Conservation (phyloP, 768 basidiomycete species). For the Rhodosporidiobolus sp. region DNA sequence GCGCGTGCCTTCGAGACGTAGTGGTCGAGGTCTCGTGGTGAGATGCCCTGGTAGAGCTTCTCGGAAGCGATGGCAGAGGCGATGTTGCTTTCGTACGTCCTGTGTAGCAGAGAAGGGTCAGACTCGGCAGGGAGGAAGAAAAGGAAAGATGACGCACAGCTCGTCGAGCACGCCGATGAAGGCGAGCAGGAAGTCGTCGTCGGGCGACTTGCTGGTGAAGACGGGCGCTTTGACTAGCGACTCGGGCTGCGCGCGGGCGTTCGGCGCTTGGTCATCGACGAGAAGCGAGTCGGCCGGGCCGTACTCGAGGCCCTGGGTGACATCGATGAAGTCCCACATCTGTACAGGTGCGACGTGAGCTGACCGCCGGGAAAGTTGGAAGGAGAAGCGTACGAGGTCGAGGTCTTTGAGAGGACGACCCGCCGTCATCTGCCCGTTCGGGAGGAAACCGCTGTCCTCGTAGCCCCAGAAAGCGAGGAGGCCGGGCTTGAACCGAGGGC, state of each 20-base stretch:
- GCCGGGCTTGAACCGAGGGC: slow-evolving; percentile 1
- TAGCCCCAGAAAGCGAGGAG: slow-evolving; percentile 26
- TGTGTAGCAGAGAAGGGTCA: not conserved
- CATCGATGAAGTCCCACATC: slow-evolving; percentile 30
- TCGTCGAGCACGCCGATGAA: slow-evolving; percentile 35
- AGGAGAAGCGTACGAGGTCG: slow-evolving; percentile 17
- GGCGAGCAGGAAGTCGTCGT: slow-evolving; percentile 35
- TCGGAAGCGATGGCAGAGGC: not conserved
- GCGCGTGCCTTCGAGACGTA: slow-evolving; percentile 1
- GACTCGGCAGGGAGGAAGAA: not conserved
- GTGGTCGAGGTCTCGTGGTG: not conserved
- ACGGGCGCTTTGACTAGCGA: slow-evolving; percentile 20
- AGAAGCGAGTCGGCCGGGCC: slow-evolving; percentile 14
- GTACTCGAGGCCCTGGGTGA: slow-evolving; percentile 1
- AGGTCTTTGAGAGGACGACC: slow-evolving; percentile 30
- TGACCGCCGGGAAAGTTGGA: not conserved
- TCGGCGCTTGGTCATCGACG: slow-evolving; percentile 26
- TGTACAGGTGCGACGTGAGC: not conserved
- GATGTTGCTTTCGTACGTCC: slow-evolving; percentile 19
- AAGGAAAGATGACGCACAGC: slow-evolving; percentile 6
- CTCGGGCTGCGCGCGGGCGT: slow-evolving; percentile 32
- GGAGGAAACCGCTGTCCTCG: slow-evolving; percentile 25
- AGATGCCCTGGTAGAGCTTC: slow-evolving; percentile 3
- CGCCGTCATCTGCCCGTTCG: not conserved
- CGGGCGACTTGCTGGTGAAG: slow-evolving; percentile 16